A percentile compares a stretch with the other conserved stretches of the same genome.
These are phyloP conservation scores for Plenodomus biglobosus DNA, from an alignment of 2,329 filamentous ascomycete species.

Conservation along the genomic window DNA sequence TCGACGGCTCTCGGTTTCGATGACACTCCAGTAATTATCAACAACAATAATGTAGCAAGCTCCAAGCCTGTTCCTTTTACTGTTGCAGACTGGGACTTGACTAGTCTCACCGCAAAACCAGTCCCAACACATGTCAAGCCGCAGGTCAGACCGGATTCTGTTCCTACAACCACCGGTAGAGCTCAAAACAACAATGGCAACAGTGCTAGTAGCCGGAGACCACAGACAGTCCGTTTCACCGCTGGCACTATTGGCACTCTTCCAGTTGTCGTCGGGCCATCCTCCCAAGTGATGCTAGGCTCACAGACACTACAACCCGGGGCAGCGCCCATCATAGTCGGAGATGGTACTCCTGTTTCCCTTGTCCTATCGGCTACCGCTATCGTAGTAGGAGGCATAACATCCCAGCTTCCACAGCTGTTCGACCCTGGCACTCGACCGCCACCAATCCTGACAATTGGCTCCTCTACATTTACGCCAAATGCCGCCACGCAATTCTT, in stretches of 20 bases:
- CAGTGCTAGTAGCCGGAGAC: not conserved
- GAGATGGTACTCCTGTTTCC: slow-evolving; percentile 34
- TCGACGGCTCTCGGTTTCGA: slow-evolving; percentile 32
- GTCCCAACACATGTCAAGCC: slow-evolving; percentile 5
- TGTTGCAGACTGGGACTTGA: slow-evolving; percentile 16
- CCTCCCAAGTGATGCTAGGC: slow-evolving; percentile 38
- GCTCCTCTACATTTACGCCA: slow-evolving; percentile 44
- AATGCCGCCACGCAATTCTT: slow-evolving; percentile 52
- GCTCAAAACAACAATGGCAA: slow-evolving; percentile 2
- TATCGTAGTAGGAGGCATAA: slow-evolving; percentile 30
- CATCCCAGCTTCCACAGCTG: slow-evolving; percentile 25
- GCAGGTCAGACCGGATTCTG: slow-evolving; percentile 2
- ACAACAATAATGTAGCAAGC: slow-evolving; percentile 10
- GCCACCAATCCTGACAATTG: slow-evolving; percentile 46
- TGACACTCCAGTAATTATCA: slow-evolving; percentile 12
- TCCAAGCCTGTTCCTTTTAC: slow-evolving; percentile 11
- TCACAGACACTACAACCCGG: slow-evolving; percentile 42
- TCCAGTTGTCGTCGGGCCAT: slow-evolving; percentile 37
- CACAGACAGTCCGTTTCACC: slow-evolving; percentile 19
- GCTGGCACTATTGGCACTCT: slow-evolving; percentile 30
- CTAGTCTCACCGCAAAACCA: slow-evolving; percentile 3
- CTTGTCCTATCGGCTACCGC: slow-evolving; percentile 34
- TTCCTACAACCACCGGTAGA: slow-evolving; percentile 8
- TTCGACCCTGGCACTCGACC: slow-evolving; percentile 7
- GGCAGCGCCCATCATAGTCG: slow-evolving; percentile 39